Conservation (phyloP, 2,329 filamentous ascomycete genomes). For the Pseudogymnoascus sp. region DNA sequence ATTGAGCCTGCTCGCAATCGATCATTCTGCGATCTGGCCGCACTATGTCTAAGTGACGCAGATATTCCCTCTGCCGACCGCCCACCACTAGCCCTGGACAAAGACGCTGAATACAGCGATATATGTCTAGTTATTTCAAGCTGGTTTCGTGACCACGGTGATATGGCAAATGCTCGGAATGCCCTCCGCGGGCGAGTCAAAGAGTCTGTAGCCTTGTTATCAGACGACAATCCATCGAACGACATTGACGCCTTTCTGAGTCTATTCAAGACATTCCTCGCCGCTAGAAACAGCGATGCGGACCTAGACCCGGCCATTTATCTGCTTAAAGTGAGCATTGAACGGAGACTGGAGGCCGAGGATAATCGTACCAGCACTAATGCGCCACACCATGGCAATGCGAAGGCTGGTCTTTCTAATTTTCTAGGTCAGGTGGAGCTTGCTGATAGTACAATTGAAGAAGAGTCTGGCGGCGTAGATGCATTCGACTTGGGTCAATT, state of each 20-base stretch:
- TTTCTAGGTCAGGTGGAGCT: background rate
- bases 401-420: background rate
- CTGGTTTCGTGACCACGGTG: background rate
- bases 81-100: background rate
- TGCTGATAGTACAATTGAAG: background rate
- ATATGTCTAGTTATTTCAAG: background rate
- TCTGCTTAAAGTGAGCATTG: background rate
- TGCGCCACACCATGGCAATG: background rate
- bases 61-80: background rate
- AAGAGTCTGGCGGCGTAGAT: background rate
- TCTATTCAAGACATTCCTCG: background rate
- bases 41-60: background rate
- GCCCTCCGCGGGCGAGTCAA: background rate
- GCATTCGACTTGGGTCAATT: too few species aligned
- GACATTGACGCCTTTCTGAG: background rate
- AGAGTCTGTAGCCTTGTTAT: background rate
- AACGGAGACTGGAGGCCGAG: background rate
- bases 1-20: background rate
- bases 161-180: background rate
- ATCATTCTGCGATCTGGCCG: background rate
- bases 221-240: background rate
- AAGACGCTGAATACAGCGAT: background rate
- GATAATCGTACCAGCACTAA: background rate
- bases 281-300: background rate
- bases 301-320: background rate